phyloP scores from a whole-genome alignment of 2,329 filamentous ascomycete genomes.

The Trichoderma sp. region DNA sequence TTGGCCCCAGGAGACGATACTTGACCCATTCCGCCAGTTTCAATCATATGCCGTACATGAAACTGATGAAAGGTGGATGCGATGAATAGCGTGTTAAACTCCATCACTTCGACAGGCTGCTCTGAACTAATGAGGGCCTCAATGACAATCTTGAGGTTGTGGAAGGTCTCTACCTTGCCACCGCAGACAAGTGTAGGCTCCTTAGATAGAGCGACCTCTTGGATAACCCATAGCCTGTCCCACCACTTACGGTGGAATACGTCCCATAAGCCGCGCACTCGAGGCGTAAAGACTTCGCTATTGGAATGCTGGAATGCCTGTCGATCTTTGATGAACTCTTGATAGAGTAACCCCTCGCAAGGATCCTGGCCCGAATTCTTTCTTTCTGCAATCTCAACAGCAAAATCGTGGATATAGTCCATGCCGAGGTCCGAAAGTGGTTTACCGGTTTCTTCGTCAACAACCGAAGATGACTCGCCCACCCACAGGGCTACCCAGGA shows the following conservation, averaged over 20 bases:
- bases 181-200: not conserved
- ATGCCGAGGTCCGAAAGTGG: not conserved
- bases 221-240: conserved; percentile 10
- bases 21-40: not conserved
- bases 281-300: conserved; percentile 1
- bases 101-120: not conserved
- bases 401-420: not conserved
- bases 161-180: not conserved
- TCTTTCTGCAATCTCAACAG: not conserved
- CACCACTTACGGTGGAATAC: conserved; percentile 11
- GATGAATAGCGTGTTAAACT: not conserved
- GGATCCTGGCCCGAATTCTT: not conserved
- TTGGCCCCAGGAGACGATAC: not conserved
- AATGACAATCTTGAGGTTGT: conserved; percentile 11
- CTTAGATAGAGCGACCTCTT: conserved; percentile 1
- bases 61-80: conserved; percentile 9
- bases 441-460: not conserved
- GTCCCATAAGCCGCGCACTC: conserved; percentile 5
- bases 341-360: not conserved
- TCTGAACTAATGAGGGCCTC: not conserved
- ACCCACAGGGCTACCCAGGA: not conserved
- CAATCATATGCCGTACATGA: not conserved
- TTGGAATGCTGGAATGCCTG: not conserved
- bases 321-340: not conserved
- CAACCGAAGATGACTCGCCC: not conserved